A percentile compares a stretch with the other conserved stretches of the same genome.
These are phyloP conservation scores for Paecilomyces sp. DNA, from an alignment of 2,329 filamentous ascomycete genomes.

Conservation along the genomic window DNA sequence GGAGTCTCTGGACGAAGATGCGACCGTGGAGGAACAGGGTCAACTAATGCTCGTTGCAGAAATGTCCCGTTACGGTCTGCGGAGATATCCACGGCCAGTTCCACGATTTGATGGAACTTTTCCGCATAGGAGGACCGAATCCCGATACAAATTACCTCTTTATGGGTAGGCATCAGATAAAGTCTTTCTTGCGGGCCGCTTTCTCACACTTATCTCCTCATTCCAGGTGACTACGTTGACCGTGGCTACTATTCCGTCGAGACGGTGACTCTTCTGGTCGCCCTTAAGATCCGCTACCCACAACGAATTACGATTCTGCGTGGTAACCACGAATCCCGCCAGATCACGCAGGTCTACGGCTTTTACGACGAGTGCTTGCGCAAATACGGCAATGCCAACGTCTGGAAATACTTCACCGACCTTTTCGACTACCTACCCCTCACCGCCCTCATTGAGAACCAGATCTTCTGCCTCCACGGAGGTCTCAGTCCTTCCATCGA, in stretches of 20 bases:
- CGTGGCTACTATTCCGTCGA: slow-evolving; percentile 98
- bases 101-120: slow-evolving; percentile 98
- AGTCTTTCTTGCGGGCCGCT: not conserved
- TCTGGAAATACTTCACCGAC: slow-evolving; percentile 99
- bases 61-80: slow-evolving; percentile 98
- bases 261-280: slow-evolving; percentile 92
- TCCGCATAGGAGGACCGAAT: slow-evolving; percentile 96
- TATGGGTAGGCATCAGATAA: slow-evolving; percentile 63
- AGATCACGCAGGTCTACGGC: slow-evolving; percentile 98
- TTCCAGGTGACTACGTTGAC: slow-evolving; percentile 88
- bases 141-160: slow-evolving; percentile 99
- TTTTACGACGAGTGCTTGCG: slow-evolving; percentile 98
- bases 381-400: slow-evolving; percentile 97
- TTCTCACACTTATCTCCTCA: slow-evolving; percentile 10
- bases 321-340: slow-evolving; percentile 96
- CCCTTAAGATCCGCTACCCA: slow-evolving; percentile 95
- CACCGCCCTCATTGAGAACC: slow-evolving; percentile 95
- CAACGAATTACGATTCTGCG: slow-evolving; percentile 97
- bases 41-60: slow-evolving; percentile 45
- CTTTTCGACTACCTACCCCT: slow-evolving; percentile 99
- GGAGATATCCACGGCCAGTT: slow-evolving; percentile 99
- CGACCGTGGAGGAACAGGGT: slow-evolving; percentile 5
- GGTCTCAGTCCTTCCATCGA: slow-evolving; percentile 94
- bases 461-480: slow-evolving; percentile 98
- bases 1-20: slow-evolving; percentile 6